phyloP scores from a whole-genome alignment of 139 green algal genomes.

The Coelastrella sp. region DNA sequence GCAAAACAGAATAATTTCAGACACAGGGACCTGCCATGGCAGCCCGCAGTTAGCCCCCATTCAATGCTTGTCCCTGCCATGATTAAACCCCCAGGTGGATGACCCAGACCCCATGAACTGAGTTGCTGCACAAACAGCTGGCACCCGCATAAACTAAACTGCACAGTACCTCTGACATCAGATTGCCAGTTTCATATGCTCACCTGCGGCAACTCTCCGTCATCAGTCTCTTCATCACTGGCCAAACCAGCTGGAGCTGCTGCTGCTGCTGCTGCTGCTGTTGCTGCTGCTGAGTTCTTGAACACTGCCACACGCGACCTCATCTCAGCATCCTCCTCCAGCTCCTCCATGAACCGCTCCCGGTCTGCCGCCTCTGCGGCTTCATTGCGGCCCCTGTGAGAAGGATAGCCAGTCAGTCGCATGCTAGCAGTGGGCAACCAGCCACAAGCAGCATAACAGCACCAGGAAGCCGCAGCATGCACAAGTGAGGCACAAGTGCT shows the following conservation, averaged over 20 bases:
- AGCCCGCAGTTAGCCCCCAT: too few relatives aligned
- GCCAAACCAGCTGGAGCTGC: neutral
- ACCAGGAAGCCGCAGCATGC: neutral
- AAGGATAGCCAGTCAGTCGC: neutral
- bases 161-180: neutral
- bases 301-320: constrained; percentile 59
- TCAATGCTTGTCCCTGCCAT: too few relatives aligned
- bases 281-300: constrained; percentile 57
- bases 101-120: too few relatives aligned
- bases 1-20: too few relatives aligned
- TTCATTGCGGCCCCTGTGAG: constrained; percentile 49
- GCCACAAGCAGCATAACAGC: neutral
- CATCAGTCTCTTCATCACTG: constrained; percentile 57
- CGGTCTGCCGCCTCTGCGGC: constrained; percentile 71
- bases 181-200: constrained; percentile 87
- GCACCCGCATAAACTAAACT: neutral
- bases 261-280: constrained; percentile 79
- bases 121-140: neutral
- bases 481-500: neutral
- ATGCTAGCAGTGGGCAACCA: neutral
- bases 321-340: constrained; percentile 72
- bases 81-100: too few relatives aligned
- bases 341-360: constrained; percentile 87
- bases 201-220: constrained; percentile 74
- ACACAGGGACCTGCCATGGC: too few relatives aligned